A percentile compares a stretch with the other conserved stretches of the same genome.
phyloP scores from a whole-genome alignment of 2,329 filamentous ascomycete genomes.

The Zymoseptoria ardabiliae region DNA sequence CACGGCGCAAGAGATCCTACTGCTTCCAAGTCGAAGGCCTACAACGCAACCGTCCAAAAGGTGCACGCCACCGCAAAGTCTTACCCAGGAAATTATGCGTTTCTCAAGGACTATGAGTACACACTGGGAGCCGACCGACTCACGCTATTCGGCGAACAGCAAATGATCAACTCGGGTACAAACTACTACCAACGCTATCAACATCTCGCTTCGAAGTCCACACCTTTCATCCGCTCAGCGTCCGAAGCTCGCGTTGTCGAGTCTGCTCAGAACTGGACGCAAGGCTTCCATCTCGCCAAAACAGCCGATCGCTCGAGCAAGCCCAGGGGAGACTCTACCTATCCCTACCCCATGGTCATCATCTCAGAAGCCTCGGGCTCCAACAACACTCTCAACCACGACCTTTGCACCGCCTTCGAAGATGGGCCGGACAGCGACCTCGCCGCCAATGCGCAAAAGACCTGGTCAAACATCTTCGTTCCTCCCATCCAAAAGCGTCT shows the following conservation, averaged over 20 bases:
- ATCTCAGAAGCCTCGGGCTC: constrained; percentile 58
- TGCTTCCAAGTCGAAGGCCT: constrained; percentile 54
- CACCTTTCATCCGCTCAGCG: constrained; percentile 66
- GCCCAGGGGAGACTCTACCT: constrained; percentile 33
- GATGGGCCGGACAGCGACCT: constrained; percentile 45
- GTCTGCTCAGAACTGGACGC: constrained; percentile 68
- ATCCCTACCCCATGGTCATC: constrained; percentile 53
- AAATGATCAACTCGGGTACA: constrained; percentile 67
- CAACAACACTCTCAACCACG: constrained; percentile 80
- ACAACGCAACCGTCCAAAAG: constrained; percentile 55
- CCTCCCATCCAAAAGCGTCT: constrained; percentile 61
- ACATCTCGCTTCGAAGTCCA: constrained; percentile 48
- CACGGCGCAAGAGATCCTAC: constrained; percentile 84
- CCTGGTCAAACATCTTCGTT: constrained; percentile 58
- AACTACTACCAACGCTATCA: constrained; percentile 70
- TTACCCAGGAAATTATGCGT: constrained; percentile 59
- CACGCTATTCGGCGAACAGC: constrained; percentile 58
- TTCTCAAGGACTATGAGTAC: constrained; percentile 66
- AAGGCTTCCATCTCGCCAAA: constrained; percentile 61
- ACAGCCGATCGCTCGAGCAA: constrained; percentile 33
- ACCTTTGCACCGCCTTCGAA: constrained; percentile 65
- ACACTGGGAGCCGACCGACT: constrained; percentile 62
- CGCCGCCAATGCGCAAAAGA: constrained; percentile 45
- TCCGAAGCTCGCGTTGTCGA: constrained; percentile 63
- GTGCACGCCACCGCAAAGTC: constrained; percentile 53